Evolutionary conservation across 495 filamentous ascomycete genomes (phyloP).

Genomic region (Lepidopterella palustris): DNA sequence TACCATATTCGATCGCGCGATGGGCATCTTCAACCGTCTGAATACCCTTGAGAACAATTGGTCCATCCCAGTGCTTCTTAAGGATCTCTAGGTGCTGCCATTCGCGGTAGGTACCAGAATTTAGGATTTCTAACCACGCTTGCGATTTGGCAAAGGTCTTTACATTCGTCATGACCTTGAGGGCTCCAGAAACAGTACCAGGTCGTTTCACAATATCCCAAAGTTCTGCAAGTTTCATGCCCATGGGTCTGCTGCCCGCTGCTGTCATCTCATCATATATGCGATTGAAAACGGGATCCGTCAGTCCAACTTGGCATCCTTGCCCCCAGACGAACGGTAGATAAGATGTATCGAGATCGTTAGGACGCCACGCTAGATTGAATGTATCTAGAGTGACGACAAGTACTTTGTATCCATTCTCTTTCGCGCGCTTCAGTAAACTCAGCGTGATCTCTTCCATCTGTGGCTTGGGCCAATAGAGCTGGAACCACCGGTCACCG

Average conservation of each 20-base stretch:
- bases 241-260: conserved; percentile 10
- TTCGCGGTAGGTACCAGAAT: conserved; percentile 23
- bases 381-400: conserved; percentile 32
- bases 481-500: conserved; percentile 27
- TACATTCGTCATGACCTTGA: conserved; percentile 21
- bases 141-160: conserved; percentile 19
- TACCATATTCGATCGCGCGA: conserved; percentile 43
- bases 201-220: conserved; percentile 25
- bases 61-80: conserved; percentile 35
- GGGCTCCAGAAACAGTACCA: conserved; percentile 16
- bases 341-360: conserved; percentile 26
- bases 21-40: conserved; percentile 43
- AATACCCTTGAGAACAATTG: conserved; percentile 38
- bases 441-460: conserved; percentile 25
- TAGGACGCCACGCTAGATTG: conserved; percentile 28
- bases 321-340: conserved; percentile 28
- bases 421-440: conserved; percentile 25
- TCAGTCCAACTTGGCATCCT: conserved; percentile 24
- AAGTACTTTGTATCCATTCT: conserved; percentile 26
- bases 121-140: conserved; percentile 7
- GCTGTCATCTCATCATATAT: conserved; percentile 22
- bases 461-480: conserved; percentile 26
- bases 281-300: conserved; percentile 27
- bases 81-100: conserved; percentile 32
- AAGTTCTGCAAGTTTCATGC: conserved; percentile 16